Evolutionary conservation across 345 rosid species (phyloP), one percentile per base, ranked within the genome.

Genomic region (Cardamine chenopodiifolia): DNA sequence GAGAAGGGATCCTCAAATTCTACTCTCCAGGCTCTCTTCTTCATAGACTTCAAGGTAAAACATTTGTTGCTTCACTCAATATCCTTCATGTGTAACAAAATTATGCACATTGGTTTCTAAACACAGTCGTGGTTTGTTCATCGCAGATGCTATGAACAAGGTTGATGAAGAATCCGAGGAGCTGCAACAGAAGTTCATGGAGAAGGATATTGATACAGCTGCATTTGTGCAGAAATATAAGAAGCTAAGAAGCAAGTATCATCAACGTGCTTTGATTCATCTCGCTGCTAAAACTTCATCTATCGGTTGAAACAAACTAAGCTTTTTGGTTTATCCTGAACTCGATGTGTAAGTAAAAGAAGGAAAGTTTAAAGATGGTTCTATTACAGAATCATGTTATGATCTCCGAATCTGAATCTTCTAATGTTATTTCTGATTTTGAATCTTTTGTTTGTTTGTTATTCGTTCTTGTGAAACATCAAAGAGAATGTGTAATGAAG

Each of bases 121-220:
- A 75, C 58, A 9, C 32, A 18, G 2, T 14, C 40, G 35, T 7
- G 61, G 3, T 32, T 56, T 49, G 56, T 68, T 79, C 62, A 25
- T 15, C 2, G 65, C 83, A 95, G 99, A 86, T 60, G 84, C 88
- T 17, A 89, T 90, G 86, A 80, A 80, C 60, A 78, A 84, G 78
- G 85, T 82, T 0, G 98, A 92, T 0, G 89, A 90, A 68, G 99
- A 92, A 83, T 92, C 98, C 0, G 99, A 95, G 64, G 66, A 75
- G 11, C 53, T 92, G 75, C 86, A 92, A 63, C 75, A 82, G 70
- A 89, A 87, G 78, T 85, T 88, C 39, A 86, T 95, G 44, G 89
- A 83, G 25, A 79, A 80, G 61, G 98, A 90, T 75, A 82, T 87
- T 17, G 99, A 92, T 20, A 66, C 83, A 7, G 83, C 74, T 8